A percentile compares a stretch with the other conserved stretches of the same genome.
These are phyloP conservation scores for Physcomitrium patens DNA, from an alignment of 225 moss, liverwort and hornwort genomes.

Conservation along the genomic window DNA sequence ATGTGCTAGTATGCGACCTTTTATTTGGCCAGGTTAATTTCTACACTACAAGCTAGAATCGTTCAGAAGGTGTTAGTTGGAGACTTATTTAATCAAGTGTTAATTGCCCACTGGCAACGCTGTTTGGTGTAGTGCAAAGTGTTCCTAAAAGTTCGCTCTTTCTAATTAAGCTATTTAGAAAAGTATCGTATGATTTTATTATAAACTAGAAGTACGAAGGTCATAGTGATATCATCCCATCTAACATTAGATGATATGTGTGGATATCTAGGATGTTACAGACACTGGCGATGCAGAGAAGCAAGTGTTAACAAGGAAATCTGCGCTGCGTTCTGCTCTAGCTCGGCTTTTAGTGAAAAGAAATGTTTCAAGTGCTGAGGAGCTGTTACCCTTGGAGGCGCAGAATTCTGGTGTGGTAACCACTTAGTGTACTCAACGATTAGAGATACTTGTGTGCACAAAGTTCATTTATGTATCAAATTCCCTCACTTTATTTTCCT, in stretches of 20 bases:
- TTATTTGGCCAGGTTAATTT: constrained; percentile 85
- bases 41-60: constrained; percentile 15
- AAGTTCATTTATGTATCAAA: neutral
- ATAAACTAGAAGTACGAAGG: neutral
- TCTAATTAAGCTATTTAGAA: neutral
- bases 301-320: constrained; percentile 75
- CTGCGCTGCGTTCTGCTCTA: constrained; percentile 80
- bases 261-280: constrained; percentile 66
- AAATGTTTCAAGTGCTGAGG: constrained; percentile 77
- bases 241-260: constrained; percentile 22
- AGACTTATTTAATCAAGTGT: neutral
- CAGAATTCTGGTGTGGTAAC: constrained; percentile 54
- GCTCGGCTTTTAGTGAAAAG: constrained; percentile 87
- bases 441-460: neutral
- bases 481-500: constrained; percentile 19
- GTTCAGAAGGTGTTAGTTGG: neutral
- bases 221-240: neutral
- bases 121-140: constrained; percentile 8
- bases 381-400: constrained; percentile 62
- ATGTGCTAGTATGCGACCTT: constrained; percentile 87
- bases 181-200: neutral
- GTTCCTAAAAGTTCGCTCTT: neutral
- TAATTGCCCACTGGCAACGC: neutral
- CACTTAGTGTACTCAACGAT: constrained; percentile 2
- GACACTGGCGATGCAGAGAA: constrained; percentile 81